phyloP scores from a whole-genome alignment of 2,329 filamentous ascomycete species.

The Graphilbum fragrans region DNA sequence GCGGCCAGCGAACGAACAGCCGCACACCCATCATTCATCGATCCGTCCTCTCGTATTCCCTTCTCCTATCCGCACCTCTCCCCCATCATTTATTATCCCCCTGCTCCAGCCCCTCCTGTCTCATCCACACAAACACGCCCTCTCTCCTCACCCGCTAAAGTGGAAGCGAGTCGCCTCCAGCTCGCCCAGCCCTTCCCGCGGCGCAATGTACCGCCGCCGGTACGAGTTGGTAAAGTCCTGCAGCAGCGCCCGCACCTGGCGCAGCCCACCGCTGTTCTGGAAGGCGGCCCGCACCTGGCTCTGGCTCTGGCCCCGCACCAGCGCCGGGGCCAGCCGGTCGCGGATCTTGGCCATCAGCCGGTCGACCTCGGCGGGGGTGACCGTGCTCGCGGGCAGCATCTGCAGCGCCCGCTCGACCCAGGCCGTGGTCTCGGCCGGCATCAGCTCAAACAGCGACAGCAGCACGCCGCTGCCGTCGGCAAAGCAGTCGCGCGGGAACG shows the following conservation, averaged over 20 bases:
- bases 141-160: conserved; percentile 40
- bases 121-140: background rate
- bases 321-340: conserved; percentile 35
- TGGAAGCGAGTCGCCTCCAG: conserved; percentile 81
- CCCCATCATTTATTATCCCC: background rate
- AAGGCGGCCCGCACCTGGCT: conserved; percentile 24
- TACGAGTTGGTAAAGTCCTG: conserved; percentile 98
- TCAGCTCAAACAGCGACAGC: conserved; percentile 74
- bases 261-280: conserved; percentile 42
- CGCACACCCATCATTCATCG: no score
- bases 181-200: conserved; percentile 77
- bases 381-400: conserved; percentile 70
- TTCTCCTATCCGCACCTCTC: background rate
- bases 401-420: conserved; percentile 81
- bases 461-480: conserved; percentile 89
- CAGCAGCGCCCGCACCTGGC: conserved; percentile 72
- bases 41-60: background rate
- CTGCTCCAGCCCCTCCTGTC: background rate
- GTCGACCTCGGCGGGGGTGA: conserved; percentile 69
- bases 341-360: conserved; percentile 70
- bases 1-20: no score
- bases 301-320: background rate
- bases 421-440: conserved; percentile 63
- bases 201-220: conserved; percentile 86
- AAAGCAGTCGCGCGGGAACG: conserved; percentile 90